These are phyloP conservation scores for Botrytis tulipae DNA, from an alignment of 2,329 filamentous ascomycete species.

Conservation along the genomic window DNA sequence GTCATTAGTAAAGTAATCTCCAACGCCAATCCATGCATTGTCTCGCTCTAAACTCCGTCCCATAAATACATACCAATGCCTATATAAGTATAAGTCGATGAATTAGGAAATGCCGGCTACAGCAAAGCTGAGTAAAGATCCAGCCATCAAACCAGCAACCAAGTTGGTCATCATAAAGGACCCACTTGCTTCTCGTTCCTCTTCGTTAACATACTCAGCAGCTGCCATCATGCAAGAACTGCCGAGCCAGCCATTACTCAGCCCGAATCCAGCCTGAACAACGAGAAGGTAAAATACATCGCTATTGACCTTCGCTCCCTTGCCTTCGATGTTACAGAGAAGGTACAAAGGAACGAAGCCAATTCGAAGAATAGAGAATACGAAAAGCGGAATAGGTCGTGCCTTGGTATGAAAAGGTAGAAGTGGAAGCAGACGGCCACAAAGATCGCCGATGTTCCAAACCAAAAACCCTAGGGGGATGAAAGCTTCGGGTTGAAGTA, in stretches of 20 bases:
- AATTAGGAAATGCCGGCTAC: conserved; percentile 45
- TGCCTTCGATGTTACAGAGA: conserved; percentile 81
- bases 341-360: conserved; percentile 81
- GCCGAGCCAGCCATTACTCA: conserved; percentile 83
- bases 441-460: conserved; percentile 88
- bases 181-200: conserved; percentile 83
- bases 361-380: conserved; percentile 62
- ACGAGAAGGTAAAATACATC: conserved; percentile 85
- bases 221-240: conserved; percentile 91
- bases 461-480: conserved; percentile 87
- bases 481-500: conserved; percentile 74
- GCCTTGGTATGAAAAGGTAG: conserved; percentile 57
- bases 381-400: conserved; percentile 66
- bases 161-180: conserved; percentile 92
- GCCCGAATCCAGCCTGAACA: conserved; percentile 79
- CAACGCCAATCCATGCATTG: conserved; percentile 12
- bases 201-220: conserved; percentile 73
- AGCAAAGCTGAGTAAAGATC: conserved; percentile 87
- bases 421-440: conserved; percentile 68
- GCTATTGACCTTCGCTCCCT: conserved; percentile 70
- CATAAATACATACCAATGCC: conserved; percentile 1
- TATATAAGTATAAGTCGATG: neutral
- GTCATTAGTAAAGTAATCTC: neutral
- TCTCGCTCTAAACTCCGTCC: conserved; percentile 12
- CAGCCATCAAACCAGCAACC: conserved; percentile 76